Percentiles rank a stretch among this genome's conserved stretches.
Conservation (phyloP, 768 basidiomycete species). For the Lactarius hengduanensis region DNA sequence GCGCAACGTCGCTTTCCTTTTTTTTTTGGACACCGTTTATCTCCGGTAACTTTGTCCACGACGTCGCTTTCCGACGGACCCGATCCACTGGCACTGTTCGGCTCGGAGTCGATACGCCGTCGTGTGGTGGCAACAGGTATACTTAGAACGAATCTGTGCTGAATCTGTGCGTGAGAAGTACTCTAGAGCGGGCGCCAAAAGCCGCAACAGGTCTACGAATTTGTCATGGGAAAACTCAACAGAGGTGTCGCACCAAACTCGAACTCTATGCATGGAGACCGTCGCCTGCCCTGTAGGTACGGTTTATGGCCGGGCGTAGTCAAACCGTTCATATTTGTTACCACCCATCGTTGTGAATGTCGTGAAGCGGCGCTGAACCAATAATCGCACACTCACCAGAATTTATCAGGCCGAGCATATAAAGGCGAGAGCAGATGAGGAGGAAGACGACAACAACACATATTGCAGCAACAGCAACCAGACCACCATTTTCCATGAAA, state of each 20-base stretch:
- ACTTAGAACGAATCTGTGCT: neutral
- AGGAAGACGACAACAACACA: neutral
- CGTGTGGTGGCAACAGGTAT: neutral
- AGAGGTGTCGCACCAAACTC: neutral
- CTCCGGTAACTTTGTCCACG: too few species aligned
- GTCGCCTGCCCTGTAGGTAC: neutral
- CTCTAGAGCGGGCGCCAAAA: neutral
- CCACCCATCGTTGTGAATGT: neutral
- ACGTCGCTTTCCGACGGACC: neutral
- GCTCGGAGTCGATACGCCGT: neutral
- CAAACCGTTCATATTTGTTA: neutral
- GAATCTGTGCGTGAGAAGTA: too few species aligned
- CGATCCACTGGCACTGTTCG: neutral
- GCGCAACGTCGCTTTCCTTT: neutral
- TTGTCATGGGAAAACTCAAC: neutral
- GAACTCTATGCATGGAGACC: neutral
- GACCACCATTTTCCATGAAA: constrained; percentile 3
- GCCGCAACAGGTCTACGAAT: neutral
- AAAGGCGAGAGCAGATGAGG: neutral
- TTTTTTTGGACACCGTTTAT: too few species aligned
- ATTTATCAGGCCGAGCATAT: neutral
- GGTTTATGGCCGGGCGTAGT: neutral
- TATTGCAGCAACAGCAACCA: neutral
- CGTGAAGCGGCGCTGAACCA: neutral
- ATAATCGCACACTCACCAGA: neutral